Percentiles rank a stretch among this genome's conserved stretches.
Conservation (phyloP, 495 filamentous ascomycete species). For the Xylona heveae region DNA sequence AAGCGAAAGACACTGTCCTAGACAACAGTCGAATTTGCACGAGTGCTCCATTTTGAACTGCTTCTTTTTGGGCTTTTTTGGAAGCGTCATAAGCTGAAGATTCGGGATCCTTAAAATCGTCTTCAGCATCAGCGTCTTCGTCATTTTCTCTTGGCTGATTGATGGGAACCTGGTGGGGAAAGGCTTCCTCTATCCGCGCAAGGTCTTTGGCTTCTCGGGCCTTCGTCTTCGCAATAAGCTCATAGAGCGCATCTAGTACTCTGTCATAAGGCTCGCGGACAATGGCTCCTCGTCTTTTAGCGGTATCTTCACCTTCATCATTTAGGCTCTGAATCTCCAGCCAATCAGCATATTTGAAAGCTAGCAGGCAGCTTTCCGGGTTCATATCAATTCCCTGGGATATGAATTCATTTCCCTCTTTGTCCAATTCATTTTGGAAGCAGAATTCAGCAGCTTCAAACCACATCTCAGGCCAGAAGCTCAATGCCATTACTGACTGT, state of each 20-base stretch:
- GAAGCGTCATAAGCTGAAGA: constrained; percentile 23
- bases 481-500: constrained; percentile 79
- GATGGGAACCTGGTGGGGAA: constrained; percentile 16
- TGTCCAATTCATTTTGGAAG: constrained; percentile 48
- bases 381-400: constrained; percentile 68
- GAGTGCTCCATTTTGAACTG: constrained; percentile 44
- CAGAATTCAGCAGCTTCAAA: constrained; percentile 89
- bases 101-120: constrained; percentile 29
- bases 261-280: constrained; percentile 68
- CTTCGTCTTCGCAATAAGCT: constrained; percentile 48
- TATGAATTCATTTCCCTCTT: constrained; percentile 57
- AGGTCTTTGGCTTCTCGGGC: constrained; percentile 49
- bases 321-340: constrained; percentile 49
- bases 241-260: constrained; percentile 67
- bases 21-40: constrained; percentile 52
- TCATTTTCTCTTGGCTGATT: constrained; percentile 20
- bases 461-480: constrained; percentile 91
- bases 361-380: constrained; percentile 75
- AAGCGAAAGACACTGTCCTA: constrained; percentile 66
- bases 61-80: constrained; percentile 43
- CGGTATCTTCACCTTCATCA: constrained; percentile 48
- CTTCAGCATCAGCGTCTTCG: constrained; percentile 43
- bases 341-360: constrained; percentile 74
- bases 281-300: constrained; percentile 43
- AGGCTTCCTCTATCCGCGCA: constrained; percentile 43